Evolutionary conservation across 805 yeast species (phyloP), one percentile per base, ranked within the genome.

Genomic region (Pichia scutulata): DNA sequence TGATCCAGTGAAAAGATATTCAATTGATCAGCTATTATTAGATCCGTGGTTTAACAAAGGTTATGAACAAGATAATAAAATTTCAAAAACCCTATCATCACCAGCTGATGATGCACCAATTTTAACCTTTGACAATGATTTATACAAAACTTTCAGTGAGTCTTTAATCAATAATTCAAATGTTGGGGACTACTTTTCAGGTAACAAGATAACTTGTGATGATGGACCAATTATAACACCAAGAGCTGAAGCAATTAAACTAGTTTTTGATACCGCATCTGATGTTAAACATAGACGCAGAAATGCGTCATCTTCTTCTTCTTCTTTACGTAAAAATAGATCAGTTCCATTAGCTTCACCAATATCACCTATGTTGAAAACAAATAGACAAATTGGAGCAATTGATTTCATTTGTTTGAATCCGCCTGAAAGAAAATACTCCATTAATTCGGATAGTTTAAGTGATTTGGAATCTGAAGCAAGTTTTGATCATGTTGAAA

Each of bases 11-110:
- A 75, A 74, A 48, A 72, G 95, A 58, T 84, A 82, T 55, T 78
- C 86, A 2, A 76, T 85, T 42, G 82, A 82, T 44, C 82, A 86
- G 53, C 71, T 86, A 26, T 70, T 85, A 57, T 64, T 71, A 18
- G 90, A 86, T 63, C 89, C 89, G 13, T 86, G 95, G 95, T 51
- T 69, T 48, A 52, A 55, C n/a, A 52, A 56, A 33, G 67, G 69
- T 22, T 65, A 65, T 50, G 65, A 63, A 52, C 58, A 59, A 41
- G 58, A 53, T 13, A 25, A 30, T 26, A 18, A 28, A 14, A 19
- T 43, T 30, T 18, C 39, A 33, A 39, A 44, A 14, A 49, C 33
- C 5, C 30, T 25, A 24, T 57, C 61, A 12, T 50, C 50, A 3
- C 60, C 62, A 7, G 64, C 67, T 12, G 59, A 53, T 23, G 69